These are phyloP conservation scores for Saccharomycopsis fermentans DNA, from an alignment of 805 yeast species.

Conservation along the genomic window DNA sequence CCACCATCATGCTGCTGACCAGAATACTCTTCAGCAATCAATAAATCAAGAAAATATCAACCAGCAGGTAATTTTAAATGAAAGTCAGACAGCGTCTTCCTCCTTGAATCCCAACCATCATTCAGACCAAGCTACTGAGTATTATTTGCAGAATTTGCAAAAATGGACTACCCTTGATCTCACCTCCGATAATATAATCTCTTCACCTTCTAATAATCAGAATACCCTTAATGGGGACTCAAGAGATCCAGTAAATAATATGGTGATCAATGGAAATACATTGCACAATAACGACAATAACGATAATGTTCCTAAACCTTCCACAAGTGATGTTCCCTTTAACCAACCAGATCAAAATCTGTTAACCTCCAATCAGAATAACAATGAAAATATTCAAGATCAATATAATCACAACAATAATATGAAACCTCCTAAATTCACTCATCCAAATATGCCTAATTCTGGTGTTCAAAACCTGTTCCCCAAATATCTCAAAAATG, in stretches of 20 bases:
- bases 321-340: background rate
- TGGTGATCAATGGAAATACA: background rate
- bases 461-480: background rate
- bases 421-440: background rate
- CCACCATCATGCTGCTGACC: background rate
- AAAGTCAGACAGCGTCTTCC: background rate
- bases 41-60: background rate
- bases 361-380: background rate
- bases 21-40: background rate
- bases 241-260: background rate
- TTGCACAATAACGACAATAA: too few relatives aligned
- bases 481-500: constrained; percentile 3
- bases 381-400: background rate
- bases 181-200: background rate
- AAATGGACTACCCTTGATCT: constrained; percentile 14
- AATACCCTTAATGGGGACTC: background rate
- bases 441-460: background rate
- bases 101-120: background rate
- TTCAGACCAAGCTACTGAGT: background rate
- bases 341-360: background rate
- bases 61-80: background rate
- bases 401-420: background rate
- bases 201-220: background rate
- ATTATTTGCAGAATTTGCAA: constrained; percentile 12
- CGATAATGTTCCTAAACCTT: background rate